Percentiles rank a stretch among this genome's conserved stretches.
These are phyloP conservation scores for Coniochaeta prunicola DNA, from an alignment of 2,329 filamentous ascomycete species.

Conservation along the genomic window DNA sequence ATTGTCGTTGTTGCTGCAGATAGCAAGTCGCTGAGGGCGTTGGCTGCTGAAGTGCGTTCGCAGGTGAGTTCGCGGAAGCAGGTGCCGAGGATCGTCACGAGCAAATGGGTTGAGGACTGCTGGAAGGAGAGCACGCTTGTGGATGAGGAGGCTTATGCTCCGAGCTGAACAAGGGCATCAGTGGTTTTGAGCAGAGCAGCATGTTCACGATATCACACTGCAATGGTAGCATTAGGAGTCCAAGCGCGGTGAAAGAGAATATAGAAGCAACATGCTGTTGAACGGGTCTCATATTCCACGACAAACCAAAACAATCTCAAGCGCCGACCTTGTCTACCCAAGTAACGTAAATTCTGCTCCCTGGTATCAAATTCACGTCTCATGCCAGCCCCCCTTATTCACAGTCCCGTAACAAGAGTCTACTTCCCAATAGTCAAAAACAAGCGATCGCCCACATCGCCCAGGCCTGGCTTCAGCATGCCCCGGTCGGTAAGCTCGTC, in stretches of 20 bases:
- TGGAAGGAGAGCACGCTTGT: conserved; percentile 73
- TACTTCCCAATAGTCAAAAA: conserved; percentile 86
- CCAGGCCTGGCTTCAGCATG: conserved; percentile 86
- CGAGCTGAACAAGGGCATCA: background rate
- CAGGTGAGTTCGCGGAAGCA: conserved; percentile 34
- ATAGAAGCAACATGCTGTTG: too few species aligned
- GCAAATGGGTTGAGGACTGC: conserved; percentile 69
- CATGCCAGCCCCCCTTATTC: conserved; percentile 1
- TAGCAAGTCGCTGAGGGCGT: conserved; percentile 28
- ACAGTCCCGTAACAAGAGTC: background rate
- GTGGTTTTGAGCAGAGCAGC: background rate
- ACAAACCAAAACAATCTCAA: too few species aligned
- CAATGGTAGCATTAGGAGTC: too few species aligned
- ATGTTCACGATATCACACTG: background rate
- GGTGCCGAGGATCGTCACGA: conserved; percentile 62
- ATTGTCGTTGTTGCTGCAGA: conserved; percentile 51
- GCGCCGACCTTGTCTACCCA: too few species aligned
- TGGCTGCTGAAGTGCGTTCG: conserved; percentile 36
- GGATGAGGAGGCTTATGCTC: conserved; percentile 63
- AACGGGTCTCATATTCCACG: too few species aligned
- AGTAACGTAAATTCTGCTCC: background rate
- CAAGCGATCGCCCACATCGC: conserved; percentile 84
- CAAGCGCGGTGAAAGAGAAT: too few species aligned
- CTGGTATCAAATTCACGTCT: background rate
- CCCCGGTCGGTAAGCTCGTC: conserved; percentile 64